Percentiles rank a stretch among this genome's conserved stretches.
Conservation (phyloP, 208 protist genomes). For the Trypanosoma melophagium region DNA sequence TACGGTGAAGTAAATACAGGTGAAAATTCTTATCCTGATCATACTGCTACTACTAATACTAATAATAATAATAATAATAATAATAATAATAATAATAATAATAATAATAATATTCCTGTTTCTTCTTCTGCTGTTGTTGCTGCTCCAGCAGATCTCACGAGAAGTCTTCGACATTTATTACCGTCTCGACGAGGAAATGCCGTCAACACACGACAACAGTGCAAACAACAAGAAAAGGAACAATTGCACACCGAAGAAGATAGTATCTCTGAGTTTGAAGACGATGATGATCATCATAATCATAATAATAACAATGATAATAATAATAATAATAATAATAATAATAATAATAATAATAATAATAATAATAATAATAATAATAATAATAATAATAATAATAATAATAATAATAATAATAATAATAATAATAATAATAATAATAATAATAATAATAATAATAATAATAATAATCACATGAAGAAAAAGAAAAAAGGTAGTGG, state of each 20-base stretch:
- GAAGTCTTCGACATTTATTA: constrained; percentile 46
- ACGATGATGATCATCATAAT: constrained; percentile 22
- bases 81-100: too few species aligned
- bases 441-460: too few species aligned
- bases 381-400: too few species aligned
- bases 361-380: too few species aligned
- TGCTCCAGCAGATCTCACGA: constrained; percentile 23
- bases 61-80: too few species aligned
- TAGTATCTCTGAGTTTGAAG: constrained; percentile 42
- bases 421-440: too few species aligned
- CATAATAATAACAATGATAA: neutral
- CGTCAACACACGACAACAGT: neutral
- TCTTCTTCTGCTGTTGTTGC: neutral
- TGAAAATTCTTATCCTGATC: neutral
- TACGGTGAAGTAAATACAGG: neutral
- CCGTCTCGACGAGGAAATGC: constrained; percentile 21
- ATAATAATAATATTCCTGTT: too few species aligned
- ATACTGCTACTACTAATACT: neutral
- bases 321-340: neutral
- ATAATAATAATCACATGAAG: too few species aligned
- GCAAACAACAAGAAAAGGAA: neutral
- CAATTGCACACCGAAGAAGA: constrained; percentile 4
- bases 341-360: too few species aligned
- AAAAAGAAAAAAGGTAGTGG: too few species aligned
- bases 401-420: too few species aligned